A percentile compares a stretch with the other conserved stretches of the same genome.
Evolutionary conservation across 495 filamentous ascomycete species (phyloP).

Genomic region (Tuber microsphaerosporum): DNA sequence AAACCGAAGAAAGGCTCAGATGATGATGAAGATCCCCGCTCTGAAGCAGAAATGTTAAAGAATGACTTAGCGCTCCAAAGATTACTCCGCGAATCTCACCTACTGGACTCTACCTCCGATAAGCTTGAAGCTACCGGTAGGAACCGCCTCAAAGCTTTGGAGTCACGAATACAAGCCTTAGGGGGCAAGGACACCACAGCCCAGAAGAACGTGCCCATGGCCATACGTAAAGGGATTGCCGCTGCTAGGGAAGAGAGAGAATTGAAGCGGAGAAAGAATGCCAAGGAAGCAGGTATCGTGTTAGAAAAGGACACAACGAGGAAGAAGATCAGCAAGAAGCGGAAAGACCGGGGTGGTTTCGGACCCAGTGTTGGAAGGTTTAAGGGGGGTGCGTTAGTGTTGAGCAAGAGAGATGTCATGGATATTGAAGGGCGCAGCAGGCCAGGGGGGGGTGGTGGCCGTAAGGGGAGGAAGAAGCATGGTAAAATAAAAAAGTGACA

Average conservation of each 20-base stretch:
- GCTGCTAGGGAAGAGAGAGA: slow-evolving; percentile 59
- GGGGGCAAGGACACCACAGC: slow-evolving; percentile 67
- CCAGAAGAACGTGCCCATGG: slow-evolving; percentile 78
- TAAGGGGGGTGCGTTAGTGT: slow-evolving; percentile 65
- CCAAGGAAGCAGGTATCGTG: slow-evolving; percentile 82
- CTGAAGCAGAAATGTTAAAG: slow-evolving; percentile 63
- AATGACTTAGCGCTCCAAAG: slow-evolving; percentile 89
- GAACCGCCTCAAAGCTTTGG: slow-evolving; percentile 66
- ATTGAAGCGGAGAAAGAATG: slow-evolving; percentile 63
- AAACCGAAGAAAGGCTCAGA: slow-evolving; percentile 41
- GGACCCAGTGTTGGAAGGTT: slow-evolving; percentile 75
- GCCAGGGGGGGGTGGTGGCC: slow-evolving; percentile 32
- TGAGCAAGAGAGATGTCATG: slow-evolving; percentile 69
- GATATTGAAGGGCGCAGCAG: slow-evolving; percentile 53
- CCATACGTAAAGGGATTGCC: slow-evolving; percentile 69
- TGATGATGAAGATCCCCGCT: slow-evolving; percentile 49
- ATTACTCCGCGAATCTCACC: slow-evolving; percentile 83
- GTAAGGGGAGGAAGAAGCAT: slow-evolving; percentile 39
- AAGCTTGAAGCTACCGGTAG: slow-evolving; percentile 58
- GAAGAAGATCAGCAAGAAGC: slow-evolving; percentile 45
- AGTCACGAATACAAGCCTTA: slow-evolving; percentile 71
- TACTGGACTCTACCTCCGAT: slow-evolving; percentile 59
- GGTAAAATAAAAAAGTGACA: slow-evolving; percentile 29
- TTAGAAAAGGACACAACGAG: slow-evolving; percentile 58
- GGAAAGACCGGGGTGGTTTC: slow-evolving; percentile 50